These are phyloP conservation scores for Pythium vanterpoolii DNA, from an alignment of 352 stramenopile species.

Conservation along the genomic window DNA sequence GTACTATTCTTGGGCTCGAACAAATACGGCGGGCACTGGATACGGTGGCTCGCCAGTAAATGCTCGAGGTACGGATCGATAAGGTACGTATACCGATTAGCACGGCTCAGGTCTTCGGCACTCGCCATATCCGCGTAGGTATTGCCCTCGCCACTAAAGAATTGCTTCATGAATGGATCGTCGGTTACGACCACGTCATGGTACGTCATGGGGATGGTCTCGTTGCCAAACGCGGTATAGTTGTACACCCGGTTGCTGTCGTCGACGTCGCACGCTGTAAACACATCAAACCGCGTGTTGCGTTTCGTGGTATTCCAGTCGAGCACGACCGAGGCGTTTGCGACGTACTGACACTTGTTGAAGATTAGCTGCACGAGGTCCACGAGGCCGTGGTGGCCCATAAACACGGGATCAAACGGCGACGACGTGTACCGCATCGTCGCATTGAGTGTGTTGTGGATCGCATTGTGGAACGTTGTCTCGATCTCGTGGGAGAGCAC, in stretches of 20 bases:
- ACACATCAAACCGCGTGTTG: constrained; percentile 13
- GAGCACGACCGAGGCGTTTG: constrained; percentile 2
- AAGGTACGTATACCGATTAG: constrained; percentile 27
- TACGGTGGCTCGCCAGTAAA: constrained; percentile 13
- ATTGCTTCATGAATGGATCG: constrained; percentile 17
- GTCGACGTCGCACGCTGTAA: constrained; percentile 11
- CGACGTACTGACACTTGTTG: constrained; percentile 21
- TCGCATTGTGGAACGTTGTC: constrained; percentile 21
- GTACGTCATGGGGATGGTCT: constrained; percentile 15
- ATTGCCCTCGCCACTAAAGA: constrained; percentile 22
- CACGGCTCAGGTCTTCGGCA: constrained; percentile 10
- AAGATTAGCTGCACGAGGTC: constrained; percentile 24
- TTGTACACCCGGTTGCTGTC: constrained; percentile 2
- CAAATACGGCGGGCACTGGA: constrained; percentile 18
- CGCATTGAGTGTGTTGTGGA: constrained; percentile 26
- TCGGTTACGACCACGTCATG: constrained; percentile 1
- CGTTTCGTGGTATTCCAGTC: constrained; percentile 1
- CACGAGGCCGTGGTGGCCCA: constrained; percentile 23
- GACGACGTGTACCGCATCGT: constrained; percentile 21
- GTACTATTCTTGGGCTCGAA: not conserved
- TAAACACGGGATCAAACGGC: constrained; percentile 26
- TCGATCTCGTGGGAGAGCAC: constrained; percentile 14
- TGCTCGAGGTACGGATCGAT: constrained; percentile 19
- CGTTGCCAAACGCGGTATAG: constrained; percentile 10
- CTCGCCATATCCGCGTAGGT: constrained; percentile 21